phyloP scores from a whole-genome alignment of 2,329 filamentous ascomycete genomes.

The Didymella lethalis region DNA sequence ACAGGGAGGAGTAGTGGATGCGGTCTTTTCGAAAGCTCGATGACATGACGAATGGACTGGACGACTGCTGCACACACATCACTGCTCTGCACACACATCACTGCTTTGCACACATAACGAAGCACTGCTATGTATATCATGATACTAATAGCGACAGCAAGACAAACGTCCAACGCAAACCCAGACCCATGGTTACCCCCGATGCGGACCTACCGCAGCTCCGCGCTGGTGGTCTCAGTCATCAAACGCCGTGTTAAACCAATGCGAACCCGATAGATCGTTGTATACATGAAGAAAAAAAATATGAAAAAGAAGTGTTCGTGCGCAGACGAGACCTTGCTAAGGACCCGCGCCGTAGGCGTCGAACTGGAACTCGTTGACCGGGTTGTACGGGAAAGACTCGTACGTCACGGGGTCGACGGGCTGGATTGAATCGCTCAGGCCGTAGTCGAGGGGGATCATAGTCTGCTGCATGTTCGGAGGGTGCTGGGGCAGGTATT shows the following conservation, averaged over 20 bases:
- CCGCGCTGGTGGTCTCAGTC: constrained; percentile 35
- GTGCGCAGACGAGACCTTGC: constrained; percentile 11
- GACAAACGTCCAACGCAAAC: neutral
- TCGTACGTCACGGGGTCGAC: constrained; percentile 31
- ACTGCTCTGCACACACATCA: too few relatives aligned
- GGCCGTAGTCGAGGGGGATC: constrained; percentile 15
- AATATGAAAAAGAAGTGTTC: constrained; percentile 1
- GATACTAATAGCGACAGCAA: neutral
- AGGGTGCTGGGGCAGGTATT: constrained; percentile 2
- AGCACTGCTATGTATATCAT: too few relatives aligned
- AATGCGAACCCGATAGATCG: neutral
- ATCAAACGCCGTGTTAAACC: constrained; percentile 22
- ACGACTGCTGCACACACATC: too few relatives aligned
- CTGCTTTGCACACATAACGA: too few relatives aligned
- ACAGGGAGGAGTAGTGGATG: too few relatives aligned
- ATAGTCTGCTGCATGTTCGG: constrained; percentile 3
- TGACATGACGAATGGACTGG: too few relatives aligned
- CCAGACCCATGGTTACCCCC: neutral
- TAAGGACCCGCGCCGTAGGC: constrained; percentile 27
- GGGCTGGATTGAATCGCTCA: constrained; percentile 32
- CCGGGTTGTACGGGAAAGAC: constrained; percentile 30
- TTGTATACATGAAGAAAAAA: constrained; percentile 21
- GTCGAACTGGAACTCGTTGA: constrained; percentile 40
- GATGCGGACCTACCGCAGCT: constrained; percentile 41
- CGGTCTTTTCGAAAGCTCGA: too few relatives aligned